phyloP scores from a whole-genome alignment of 176 grass and related monocot species.

The Saccharum spontaneum region DNA sequence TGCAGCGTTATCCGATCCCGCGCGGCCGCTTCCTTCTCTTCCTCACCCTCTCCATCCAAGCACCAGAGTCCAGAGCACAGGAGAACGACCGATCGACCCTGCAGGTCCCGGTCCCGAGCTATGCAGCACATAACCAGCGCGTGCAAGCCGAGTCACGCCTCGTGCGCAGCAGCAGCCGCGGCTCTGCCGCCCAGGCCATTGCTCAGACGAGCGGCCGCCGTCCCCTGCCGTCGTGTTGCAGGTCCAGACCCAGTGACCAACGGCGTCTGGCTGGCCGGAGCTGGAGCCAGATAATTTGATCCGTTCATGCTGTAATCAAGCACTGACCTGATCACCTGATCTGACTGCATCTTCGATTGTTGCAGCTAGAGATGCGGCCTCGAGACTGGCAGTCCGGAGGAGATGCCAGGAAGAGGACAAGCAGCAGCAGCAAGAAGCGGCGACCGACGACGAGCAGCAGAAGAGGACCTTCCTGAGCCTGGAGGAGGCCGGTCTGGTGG shows the following conservation, averaged over 20 bases:
- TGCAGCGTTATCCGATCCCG: not conserved
- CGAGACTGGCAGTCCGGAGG: conserved; percentile 5
- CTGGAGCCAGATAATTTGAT: too few relatives aligned
- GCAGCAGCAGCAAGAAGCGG: conserved; percentile 18
- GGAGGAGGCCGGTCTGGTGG: conserved; percentile 86
- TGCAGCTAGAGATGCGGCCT: not conserved
- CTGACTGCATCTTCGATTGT: too few relatives aligned
- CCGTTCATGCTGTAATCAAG: too few relatives aligned
- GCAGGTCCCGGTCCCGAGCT: not conserved
- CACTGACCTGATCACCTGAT: too few relatives aligned
- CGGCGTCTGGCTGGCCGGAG: too few relatives aligned
- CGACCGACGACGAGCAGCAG: not conserved
- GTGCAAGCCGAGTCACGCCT: conserved; percentile 14
- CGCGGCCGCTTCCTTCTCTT: not conserved
- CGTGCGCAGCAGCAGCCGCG: not conserved
- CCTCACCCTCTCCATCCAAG: not conserved
- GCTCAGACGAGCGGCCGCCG: conserved; percentile 2
- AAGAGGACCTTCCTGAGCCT: conserved; percentile 70
- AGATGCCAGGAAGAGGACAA: conserved; percentile 28
- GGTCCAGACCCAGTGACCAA: not conserved
- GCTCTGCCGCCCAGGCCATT: not conserved
- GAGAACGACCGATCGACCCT: not conserved
- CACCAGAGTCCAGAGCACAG: not conserved
- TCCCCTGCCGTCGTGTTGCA: not conserved
- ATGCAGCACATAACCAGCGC: conserved; percentile 14